Percentiles rank a stretch among this genome's conserved stretches.
Evolutionary conservation across 495 filamentous ascomycete genomes (phyloP).

Genomic region (Parathielavia hyrcaniae): DNA sequence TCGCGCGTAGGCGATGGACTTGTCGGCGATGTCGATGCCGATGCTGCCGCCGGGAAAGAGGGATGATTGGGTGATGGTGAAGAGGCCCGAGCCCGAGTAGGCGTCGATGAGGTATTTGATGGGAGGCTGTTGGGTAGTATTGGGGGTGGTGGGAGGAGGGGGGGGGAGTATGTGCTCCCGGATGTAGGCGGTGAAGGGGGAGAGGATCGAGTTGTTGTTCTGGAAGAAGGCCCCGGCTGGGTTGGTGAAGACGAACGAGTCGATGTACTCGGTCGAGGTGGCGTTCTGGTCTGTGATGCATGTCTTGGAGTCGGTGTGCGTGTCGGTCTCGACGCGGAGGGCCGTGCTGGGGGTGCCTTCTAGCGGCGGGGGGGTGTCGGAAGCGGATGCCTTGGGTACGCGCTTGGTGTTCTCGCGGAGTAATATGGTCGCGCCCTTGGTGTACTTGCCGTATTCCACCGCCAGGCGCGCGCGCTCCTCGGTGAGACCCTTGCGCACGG

Average conservation of each 20-base stretch:
- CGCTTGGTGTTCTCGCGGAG: constrained; percentile 80
- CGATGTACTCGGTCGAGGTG: constrained; percentile 76
- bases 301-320: constrained; percentile 67
- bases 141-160: constrained; percentile 18
- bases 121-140: constrained; percentile 11
- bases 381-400: constrained; percentile 46
- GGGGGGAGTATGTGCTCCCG: constrained; percentile 66
- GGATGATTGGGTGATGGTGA: constrained; percentile 85
- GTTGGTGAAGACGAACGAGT: constrained; percentile 78
- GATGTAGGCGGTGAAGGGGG: constrained; percentile 82
- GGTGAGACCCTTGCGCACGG: constrained; percentile 67
- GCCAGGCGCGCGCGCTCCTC: constrained; percentile 64
- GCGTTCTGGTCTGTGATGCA: constrained; percentile 82
- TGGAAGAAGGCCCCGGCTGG: constrained; percentile 94
- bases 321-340: constrained; percentile 33
- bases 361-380: constrained; percentile 10
- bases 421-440: constrained; percentile 76
- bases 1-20: constrained; percentile 68
- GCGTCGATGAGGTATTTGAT: constrained; percentile 91
- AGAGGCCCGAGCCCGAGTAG: constrained; percentile 94
- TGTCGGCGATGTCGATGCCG: constrained; percentile 51
- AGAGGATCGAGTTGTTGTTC: constrained; percentile 99
- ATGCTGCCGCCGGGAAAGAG: constrained; percentile 55
- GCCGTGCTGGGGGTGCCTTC: constrained; percentile 22
- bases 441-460: constrained; percentile 63